Conservation (phyloP, 2,329 filamentous ascomycete genomes). For the Penicillium sp. region DNA sequence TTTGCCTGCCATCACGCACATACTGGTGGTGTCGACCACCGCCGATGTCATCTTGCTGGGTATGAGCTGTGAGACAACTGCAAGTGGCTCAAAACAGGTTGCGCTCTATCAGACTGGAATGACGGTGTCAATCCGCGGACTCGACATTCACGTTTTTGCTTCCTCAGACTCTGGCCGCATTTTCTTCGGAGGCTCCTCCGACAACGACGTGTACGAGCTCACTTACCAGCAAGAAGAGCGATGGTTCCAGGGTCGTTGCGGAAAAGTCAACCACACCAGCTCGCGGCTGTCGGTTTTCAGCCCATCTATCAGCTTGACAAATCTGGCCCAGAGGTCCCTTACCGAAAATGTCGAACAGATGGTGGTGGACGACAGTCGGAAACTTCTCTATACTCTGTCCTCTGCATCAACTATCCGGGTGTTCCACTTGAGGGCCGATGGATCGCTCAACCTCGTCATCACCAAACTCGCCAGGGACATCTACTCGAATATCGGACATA, state of each 20-base stretch:
- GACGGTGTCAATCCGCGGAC: slow-evolving; percentile 68
- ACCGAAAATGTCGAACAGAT: slow-evolving; percentile 70
- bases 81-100: slow-evolving; percentile 66
- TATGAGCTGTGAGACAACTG: slow-evolving; percentile 61
- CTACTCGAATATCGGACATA: slow-evolving; percentile 73
- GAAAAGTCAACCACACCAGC: slow-evolving; percentile 82
- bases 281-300: slow-evolving; percentile 62
- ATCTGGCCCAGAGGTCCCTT: slow-evolving; percentile 33
- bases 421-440: slow-evolving; percentile 71
- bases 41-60: slow-evolving; percentile 83
- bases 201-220: slow-evolving; percentile 87
- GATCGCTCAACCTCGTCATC: slow-evolving; percentile 52
- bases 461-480: slow-evolving; percentile 52
- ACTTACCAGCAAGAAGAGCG: slow-evolving; percentile 96
- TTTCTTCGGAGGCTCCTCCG: slow-evolving; percentile 77
- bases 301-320: slow-evolving; percentile 40
- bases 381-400: slow-evolving; percentile 86
- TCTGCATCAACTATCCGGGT: slow-evolving; percentile 83
- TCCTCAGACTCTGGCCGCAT: slow-evolving; percentile 79
- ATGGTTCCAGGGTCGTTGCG: slow-evolving; percentile 87
- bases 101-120: slow-evolving; percentile 86
- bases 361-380: slow-evolving; percentile 80
- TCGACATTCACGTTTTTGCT: slow-evolving; percentile 71
- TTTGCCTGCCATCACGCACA: slow-evolving; percentile 74
- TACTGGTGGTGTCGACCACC: slow-evolving; percentile 83